Evolutionary conservation across 805 yeast species (phyloP), one percentile per base, ranked within the genome.

Genomic region (Metschnikowia kunwiensis): DNA sequence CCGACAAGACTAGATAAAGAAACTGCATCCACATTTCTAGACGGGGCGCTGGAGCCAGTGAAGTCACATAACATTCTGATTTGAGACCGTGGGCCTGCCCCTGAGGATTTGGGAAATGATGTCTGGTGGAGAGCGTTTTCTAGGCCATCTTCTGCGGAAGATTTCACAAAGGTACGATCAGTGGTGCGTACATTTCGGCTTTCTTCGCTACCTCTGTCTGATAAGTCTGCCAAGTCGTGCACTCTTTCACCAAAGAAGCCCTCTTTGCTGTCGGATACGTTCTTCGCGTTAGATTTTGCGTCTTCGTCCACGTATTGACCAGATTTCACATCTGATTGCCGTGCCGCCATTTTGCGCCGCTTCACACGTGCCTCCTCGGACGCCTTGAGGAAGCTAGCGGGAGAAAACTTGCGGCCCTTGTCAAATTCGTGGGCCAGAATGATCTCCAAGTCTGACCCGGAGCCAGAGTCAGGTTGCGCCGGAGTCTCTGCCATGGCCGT

Each of bases 1-100:
- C 70, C 66, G 6, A 66, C 36, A 7, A 65, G 47, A n/a, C 54
- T 49, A 6, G 44, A 27, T 6, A 65, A 43, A 28, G 38, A 47
- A 2, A 65, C 55, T 0, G 65, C 45, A 22, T 63, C 65, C 13
- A 40, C 37, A 32, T 61, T 61, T 13, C 12, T 20, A 3, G 11
- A 20, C 5, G 14, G 12, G 8, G 14, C 6, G 4, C 23, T 21
- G 9, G 13, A 25, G 23, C 46, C 52, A 27, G 61, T 57, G 5
- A 65, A 58, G 37, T 56, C 58, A 24, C 51, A 47, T 5, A 63
- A 42, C 3, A 63, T 40, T n/a, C 44, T 46, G 5, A 24, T 14
- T 8, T 24, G 27, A 12, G 27, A 24, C 13, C 10, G 27, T 11
- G 27, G 15, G 7, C 42, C 22, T 6, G n/a, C 19, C 9, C 30